Base-by-base conservation (phyloP, 225 moss, liverwort and hornwort species). In the Ulota crispa region DNA sequence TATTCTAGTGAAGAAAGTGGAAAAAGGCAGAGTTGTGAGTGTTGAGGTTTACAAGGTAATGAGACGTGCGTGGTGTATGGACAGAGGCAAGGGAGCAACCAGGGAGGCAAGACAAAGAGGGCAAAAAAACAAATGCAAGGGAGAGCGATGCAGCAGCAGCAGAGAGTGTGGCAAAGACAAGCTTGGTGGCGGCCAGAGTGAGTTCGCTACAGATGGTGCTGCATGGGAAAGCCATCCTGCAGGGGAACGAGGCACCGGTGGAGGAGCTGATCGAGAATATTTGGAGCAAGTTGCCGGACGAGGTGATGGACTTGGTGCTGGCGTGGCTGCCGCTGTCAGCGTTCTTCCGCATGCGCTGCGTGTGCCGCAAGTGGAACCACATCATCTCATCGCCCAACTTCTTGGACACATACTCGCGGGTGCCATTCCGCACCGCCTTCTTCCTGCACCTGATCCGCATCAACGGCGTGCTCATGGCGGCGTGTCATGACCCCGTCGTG, bases 281-380 rank as follows among this genome's bases (percentile, higher is more conserved):
- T 37, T 91, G 91, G 91, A 91, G 87, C 75, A 87, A 84, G 77
- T 80, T 91, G 2, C 91, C 91, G 8, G 91, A 91, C 54, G 91
- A 91, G 81, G 91, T 91, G 53, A 89, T 91, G 91, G 89, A 91
- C 28, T 50, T 89, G 65, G 80, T 89, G 31, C 77, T 91, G 45
- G 91, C 91, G 18, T 91, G 91, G 91, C 77, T 91, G 23, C 91
- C 91, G 2, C 82, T 91, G 10, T 87, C 87, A 0, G 81, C 91
- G 4, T 91, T 91, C 61, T 91, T 91, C 80, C 91, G 91, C 70
- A 89, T 91, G 91, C 91, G 87, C 57, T 89, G 89, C 73, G 91
- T 91, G 67, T 91, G 91, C 87, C 83, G 50, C 77, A 91, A 91
- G 39, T 91, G 91, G 91, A 89, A 91, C 74, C 74, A 67, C 54